Evolutionary conservation across 129 eudicot genomes (phyloP).

Genomic region (Centrapalus pauciflorus): DNA sequence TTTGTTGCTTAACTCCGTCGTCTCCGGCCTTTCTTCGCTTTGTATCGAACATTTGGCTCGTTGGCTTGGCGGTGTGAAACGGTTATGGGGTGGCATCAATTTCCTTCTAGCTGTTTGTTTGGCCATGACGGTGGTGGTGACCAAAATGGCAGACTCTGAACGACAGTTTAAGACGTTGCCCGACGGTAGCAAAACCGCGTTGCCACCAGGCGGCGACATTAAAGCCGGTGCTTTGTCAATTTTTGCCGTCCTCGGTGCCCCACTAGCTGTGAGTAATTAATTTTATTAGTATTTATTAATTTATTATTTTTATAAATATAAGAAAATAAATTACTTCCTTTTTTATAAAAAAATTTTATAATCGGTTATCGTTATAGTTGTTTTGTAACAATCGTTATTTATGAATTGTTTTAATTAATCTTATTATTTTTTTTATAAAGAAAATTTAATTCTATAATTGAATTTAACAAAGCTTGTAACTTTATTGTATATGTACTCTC

Average conservation of each 20-base stretch:
- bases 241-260: constrained; percentile 48
- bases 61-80: constrained; percentile 33
- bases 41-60: constrained; percentile 32
- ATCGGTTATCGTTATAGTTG: too few relatives aligned
- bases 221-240: constrained; percentile 37
- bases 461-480: too few relatives aligned
- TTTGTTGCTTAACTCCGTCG: constrained; percentile 45
- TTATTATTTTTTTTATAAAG: too few relatives aligned
- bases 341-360: too few relatives aligned
- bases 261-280: constrained; percentile 56
- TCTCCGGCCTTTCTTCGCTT: constrained; percentile 44
- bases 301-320: too few relatives aligned
- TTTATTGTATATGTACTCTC: too few relatives aligned
- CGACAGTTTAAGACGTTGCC: background rate
- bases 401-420: too few relatives aligned
- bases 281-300: too few relatives aligned
- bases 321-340: too few relatives aligned
- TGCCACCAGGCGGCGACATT: constrained; percentile 28
- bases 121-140: constrained; percentile 36
- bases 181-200: constrained; percentile 6
- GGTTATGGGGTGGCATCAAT: constrained; percentile 54
- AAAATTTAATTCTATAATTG: too few relatives aligned
- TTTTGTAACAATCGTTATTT: too few relatives aligned
- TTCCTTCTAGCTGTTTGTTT: constrained; percentile 37
- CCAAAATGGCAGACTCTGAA: constrained; percentile 34